Base-by-base conservation (phyloP, 2,329 filamentous ascomycete genomes). In the Cadophora sp. region DNA sequence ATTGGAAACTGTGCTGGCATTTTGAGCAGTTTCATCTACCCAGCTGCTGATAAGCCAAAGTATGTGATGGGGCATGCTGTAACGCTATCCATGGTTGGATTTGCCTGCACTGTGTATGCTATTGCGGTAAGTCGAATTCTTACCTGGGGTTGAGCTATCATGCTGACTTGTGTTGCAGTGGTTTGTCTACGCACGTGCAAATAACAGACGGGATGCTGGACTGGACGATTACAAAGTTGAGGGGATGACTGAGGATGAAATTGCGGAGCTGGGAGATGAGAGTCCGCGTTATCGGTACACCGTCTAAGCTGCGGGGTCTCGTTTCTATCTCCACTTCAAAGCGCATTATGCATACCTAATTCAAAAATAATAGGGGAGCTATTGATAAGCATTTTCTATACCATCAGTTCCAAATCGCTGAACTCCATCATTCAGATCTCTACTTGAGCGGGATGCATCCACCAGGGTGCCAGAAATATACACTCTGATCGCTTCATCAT, bases 1-100 rank as follows among this genome's bases (percentile, higher is more conserved):
- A 83, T 88, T 68, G 87, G 87, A 22, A 90, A 90, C 71, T 81
- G 83, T 64, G 82, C 83, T 24, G 88, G 88, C 1, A 87, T 90
- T 53, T 86, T 88, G 83, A 82, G 84, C 5, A 84, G 85, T 4
- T 89, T 88, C 75, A 80, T 86, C 77, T 87, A 86, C 68, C 79
- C 80, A 3, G 77, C 78, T 0, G 71, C 73, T 0, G 79, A 85
- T 69, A 79, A 78, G 0, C 85, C 85, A 0, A 77, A 79, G 0
- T 88, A 82, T 66, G 75, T 83, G 11, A 81, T 79, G n/a, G 86
- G 86, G 0, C 85, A 87, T 65, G 83, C 79, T 5, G 83, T 85
- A 0, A 83, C 83, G 0, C 80, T 87, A 71, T 81, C 82, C 0
- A 81, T 87, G 79, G 81, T 86, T 0, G 67, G 64, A 1, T 70